Conservation (phyloP, 202 grass and related monocot genomes). For the Zizania palustris region DNA sequence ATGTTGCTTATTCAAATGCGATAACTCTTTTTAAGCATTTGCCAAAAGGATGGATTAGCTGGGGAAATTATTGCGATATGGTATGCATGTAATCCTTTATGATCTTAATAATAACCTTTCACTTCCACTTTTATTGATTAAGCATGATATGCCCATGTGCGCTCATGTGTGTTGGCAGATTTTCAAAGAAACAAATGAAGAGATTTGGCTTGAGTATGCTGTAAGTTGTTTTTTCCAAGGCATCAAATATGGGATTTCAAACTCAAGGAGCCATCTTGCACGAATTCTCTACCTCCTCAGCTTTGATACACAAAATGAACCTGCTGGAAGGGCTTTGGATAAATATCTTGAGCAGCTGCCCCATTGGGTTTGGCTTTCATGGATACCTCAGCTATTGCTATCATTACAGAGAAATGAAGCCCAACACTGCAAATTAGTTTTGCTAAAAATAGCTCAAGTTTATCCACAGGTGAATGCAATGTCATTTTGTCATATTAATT, state of each 20-base stretch:
- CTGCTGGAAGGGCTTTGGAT: constrained; percentile 82
- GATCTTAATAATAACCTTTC: constrained; percentile 19
- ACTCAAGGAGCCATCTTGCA: constrained; percentile 94
- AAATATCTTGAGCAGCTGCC: constrained; percentile 99
- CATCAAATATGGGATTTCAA: constrained; percentile 91
- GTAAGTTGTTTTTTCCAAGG: constrained; percentile 98
- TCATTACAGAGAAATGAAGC: constrained; percentile 95
- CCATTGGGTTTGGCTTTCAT: constrained; percentile 99
- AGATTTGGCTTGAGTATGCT: constrained; percentile 91
- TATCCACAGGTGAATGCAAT: constrained; percentile 86
- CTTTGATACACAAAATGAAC: constrained; percentile 96
- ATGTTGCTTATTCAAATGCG: constrained; percentile 79
- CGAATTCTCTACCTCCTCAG: constrained; percentile 95
- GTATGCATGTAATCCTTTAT: constrained; percentile 51
- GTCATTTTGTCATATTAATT: constrained; percentile 22
- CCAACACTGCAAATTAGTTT: constrained; percentile 94
- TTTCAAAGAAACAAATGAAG: constrained; percentile 90
- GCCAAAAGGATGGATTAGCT: constrained; percentile 99
- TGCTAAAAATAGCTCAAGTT: constrained; percentile 94
- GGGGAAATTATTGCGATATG: constrained; percentile 99
- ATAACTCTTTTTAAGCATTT: constrained; percentile 94
- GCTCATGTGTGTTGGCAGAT: constrained; percentile 55
- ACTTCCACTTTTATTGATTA: constrained; percentile 12
- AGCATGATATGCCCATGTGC: constrained; percentile 9
- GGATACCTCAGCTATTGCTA: constrained; percentile 96